Conservation (phyloP, 1,139 yeast species). For the Debaryomyces sp. region DNA sequence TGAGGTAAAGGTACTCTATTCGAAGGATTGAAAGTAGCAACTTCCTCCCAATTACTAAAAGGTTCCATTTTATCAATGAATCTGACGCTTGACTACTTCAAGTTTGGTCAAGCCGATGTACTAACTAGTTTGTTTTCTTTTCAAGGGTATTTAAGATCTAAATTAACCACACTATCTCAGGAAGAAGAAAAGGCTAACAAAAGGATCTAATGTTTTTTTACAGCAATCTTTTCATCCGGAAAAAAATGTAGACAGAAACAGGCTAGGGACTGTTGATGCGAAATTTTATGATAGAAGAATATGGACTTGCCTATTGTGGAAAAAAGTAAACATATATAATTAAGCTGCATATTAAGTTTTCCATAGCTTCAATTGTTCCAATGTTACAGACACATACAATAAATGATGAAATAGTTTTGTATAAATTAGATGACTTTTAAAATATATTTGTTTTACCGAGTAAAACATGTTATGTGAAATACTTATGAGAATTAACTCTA, state of each 20-base stretch:
- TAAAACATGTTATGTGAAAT: constrained; percentile 4
- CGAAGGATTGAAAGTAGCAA: constrained; percentile 12
- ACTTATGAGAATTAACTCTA: not conserved
- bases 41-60: constrained; percentile 40
- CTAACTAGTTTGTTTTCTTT: not conserved
- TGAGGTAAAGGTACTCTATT: constrained; percentile 40
- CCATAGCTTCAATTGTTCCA: constrained; percentile 6
- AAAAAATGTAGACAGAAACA: constrained; percentile 10
- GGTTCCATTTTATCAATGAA: constrained; percentile 24
- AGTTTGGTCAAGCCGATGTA: not conserved
- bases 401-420: not conserved
- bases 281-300: constrained; percentile 7
- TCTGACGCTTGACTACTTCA: constrained; percentile 1
- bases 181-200: not conserved
- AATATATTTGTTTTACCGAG: constrained; percentile 2
- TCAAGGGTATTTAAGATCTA: not conserved
- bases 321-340: constrained; percentile 22
- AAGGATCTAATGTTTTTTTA: not conserved
- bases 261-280: constrained; percentile 15
- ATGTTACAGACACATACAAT: not conserved
- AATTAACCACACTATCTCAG: not conserved
- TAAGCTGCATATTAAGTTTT: constrained; percentile 8
- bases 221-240: constrained; percentile 4
- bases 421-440: constrained; percentile 7
- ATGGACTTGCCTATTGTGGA: constrained; percentile 21